Evolutionary conservation across 2,329 filamentous ascomycete species (phyloP).

Genomic region (Penicillium freii): DNA sequence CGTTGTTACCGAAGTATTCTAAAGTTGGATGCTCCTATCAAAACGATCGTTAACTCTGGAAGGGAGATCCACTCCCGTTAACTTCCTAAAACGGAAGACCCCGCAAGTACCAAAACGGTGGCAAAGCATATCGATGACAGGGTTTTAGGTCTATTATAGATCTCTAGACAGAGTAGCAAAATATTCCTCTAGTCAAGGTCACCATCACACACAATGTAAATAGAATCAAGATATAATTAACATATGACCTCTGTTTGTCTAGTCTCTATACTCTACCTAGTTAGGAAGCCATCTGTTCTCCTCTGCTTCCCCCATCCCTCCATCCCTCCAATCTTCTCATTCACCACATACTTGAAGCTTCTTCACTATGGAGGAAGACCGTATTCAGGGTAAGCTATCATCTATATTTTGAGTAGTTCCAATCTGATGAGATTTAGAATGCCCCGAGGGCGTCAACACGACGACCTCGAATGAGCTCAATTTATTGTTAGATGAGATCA

Average conservation of each 20-base stretch:
- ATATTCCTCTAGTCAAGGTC: too few species aligned
- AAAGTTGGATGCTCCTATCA: not conserved
- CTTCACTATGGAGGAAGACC: not conserved
- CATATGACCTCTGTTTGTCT: not conserved
- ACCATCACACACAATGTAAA: not conserved
- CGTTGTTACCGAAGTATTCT: not conserved
- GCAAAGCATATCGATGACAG: not conserved
- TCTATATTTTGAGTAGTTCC: not conserved
- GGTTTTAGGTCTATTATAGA: not conserved
- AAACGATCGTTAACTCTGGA: not conserved
- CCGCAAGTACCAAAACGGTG: not conserved
- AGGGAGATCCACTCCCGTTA: not conserved
- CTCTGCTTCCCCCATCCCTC: not conserved
- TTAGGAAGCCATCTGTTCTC: not conserved
- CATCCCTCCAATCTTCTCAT: not conserved
- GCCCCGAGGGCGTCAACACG: not conserved
- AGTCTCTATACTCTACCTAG: not conserved
- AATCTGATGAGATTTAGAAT: not conserved
- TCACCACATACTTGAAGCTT: not conserved
- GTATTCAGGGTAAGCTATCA: not conserved
- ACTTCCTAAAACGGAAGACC: slow-evolving; percentile 2
- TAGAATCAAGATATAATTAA: not conserved
- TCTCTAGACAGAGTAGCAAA: too few species aligned
- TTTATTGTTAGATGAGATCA: slow-evolving; percentile 1
- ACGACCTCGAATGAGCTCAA: not conserved